Base-by-base conservation (phyloP, 176 grass and related monocot genomes). In the Ensete ventricosum region DNA sequence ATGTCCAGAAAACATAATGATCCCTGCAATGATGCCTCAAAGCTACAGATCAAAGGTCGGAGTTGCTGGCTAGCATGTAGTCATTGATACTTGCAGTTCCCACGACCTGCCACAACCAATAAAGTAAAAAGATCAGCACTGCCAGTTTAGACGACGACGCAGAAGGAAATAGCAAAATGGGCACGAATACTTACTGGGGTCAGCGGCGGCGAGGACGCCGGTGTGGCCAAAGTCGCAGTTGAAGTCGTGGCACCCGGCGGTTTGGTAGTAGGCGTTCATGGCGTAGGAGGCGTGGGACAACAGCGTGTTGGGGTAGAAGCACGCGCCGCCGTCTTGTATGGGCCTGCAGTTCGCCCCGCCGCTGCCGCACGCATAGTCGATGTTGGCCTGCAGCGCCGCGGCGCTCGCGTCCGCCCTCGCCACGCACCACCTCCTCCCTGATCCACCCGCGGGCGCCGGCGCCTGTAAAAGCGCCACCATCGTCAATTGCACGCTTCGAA, bases 181-280 rank as follows among this genome's bases (percentile, higher is more conserved):
- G 50, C 23, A 55, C 0, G 21, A 17, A 9, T 24, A 9, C 71
- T 73, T 16, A 73, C 71, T 73, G 71, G 71, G 71, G 11, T 73
- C 53, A 9, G 13, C 13, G 9, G 71, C 1, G 53, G 52, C 55
- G 52, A 73, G 13, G 21, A 26, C 12, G 71, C 71, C 71, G 52
- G 52, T 73, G 53, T 8, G 6, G 20, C 22, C 71, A 52, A 73
- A 73, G 52, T 73, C 51, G 71, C 71, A 73, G 71, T 73, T 34
- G 71, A 54, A 73, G 6, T 73, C 71, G 53, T 29, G 52, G 71
- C 53, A 23, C 52, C 71, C 71, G 71, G 53, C 51, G 71, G 53
- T 3, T 52, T 57, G 71, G 71, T 73, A 73, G 71, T 73, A 73
- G 71, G 23, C 53, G 12, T 73, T 73, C 71, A 73, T 73, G 52